These are phyloP conservation scores for Pistacia atlantica DNA, from an alignment of 345 rosid species.

Conservation along the genomic window DNA sequence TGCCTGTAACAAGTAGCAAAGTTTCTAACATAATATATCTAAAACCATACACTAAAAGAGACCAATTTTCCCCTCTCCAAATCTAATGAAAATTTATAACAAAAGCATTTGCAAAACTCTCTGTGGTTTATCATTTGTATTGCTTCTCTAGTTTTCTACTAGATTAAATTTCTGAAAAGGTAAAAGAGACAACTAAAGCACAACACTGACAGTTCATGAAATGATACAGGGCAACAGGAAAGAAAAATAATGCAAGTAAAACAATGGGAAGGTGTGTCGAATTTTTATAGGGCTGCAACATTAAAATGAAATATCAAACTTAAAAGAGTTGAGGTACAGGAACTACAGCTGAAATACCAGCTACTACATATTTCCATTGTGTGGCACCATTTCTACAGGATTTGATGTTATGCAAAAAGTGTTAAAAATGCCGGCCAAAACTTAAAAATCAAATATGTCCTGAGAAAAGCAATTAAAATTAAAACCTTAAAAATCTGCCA, in stretches of 20 bases:
- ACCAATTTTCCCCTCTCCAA: not conserved
- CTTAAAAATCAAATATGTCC: not conserved
- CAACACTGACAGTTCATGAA: not conserved
- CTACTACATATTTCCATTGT: too few relatives aligned
- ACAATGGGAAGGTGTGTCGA: too few relatives aligned
- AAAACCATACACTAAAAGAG: not conserved
- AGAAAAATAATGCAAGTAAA: not conserved
- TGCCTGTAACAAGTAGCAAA: constrained; percentile 20
- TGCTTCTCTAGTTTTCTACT: not conserved
- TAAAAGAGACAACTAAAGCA: not conserved
- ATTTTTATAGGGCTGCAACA: not conserved
- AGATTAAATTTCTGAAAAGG: not conserved
- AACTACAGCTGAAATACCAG: not conserved
- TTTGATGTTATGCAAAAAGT: not conserved
- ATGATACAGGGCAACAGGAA: not conserved
- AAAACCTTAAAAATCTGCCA: not conserved
- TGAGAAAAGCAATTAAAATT: not conserved
- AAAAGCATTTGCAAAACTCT: not conserved
- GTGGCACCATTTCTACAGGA: not conserved
- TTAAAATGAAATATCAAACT: not conserved
- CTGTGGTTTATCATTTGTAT: not conserved
- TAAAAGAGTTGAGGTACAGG: not conserved
- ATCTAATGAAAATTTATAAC: not conserved
- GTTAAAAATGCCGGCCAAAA: not conserved
- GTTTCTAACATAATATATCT: not conserved